Percentiles rank a stretch among this genome's conserved stretches.
Evolutionary conservation across 345 rosid genomes (phyloP).

Genomic region (Pistacia vera): DNA sequence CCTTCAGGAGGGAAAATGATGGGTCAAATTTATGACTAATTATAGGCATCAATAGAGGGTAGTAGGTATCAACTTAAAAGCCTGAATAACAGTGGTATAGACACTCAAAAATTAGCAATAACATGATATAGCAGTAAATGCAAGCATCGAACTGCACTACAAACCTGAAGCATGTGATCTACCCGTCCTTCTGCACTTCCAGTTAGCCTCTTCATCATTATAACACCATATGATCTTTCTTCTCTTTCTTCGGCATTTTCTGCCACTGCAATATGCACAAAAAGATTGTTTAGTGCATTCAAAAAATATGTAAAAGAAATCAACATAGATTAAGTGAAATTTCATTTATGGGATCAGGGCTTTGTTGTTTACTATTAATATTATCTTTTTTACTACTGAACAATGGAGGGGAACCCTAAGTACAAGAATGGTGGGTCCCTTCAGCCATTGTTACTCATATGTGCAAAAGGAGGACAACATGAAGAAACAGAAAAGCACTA

Average conservation of each 20-base stretch:
- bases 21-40: no score
- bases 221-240: constrained; percentile 72
- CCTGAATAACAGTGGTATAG: background rate
- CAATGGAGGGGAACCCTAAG: background rate
- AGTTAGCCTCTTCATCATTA: constrained; percentile 83
- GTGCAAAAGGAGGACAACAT: background rate
- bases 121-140: background rate
- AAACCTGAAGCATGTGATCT: constrained; percentile 92
- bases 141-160: constrained; percentile 17
- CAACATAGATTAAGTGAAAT: constrained; percentile 5
- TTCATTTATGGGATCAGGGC: background rate
- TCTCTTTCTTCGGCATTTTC: constrained; percentile 49
- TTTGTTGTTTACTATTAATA: no score
- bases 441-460: background rate
- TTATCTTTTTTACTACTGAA: no score
- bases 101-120: no score
- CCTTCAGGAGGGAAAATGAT: background rate
- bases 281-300: background rate
- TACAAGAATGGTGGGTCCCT: background rate
- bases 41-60: background rate
- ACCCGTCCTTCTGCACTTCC: constrained; percentile 83
- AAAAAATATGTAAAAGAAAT: background rate
- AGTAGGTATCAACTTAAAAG: background rate
- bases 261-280: constrained; percentile 35
- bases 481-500: background rate